A percentile compares a stretch with the other conserved stretches of the same genome.
Conservation (phyloP, 805 yeast genomes). For the Wickerhamomyces mucosus region DNA sequence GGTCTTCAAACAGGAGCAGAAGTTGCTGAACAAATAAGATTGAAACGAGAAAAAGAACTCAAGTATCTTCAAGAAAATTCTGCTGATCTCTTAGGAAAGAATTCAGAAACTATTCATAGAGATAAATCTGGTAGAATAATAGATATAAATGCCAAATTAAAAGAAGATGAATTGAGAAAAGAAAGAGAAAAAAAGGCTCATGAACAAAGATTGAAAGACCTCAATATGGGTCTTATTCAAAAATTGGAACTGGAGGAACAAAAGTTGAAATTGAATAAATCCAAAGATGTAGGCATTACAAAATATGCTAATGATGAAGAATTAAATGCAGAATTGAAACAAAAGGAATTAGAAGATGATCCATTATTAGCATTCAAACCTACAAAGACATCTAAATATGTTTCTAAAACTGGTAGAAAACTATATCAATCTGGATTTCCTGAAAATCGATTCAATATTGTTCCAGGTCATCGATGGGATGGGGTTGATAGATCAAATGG, state of each 20-base stretch:
- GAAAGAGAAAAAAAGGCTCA: constrained; percentile 20
- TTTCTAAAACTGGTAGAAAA: constrained; percentile 38
- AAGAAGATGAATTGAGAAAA: constrained; percentile 20
- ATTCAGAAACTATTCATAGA: constrained; percentile 40
- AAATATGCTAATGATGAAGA: constrained; percentile 30
- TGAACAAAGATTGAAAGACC: constrained; percentile 19
- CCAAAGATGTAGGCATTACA: constrained; percentile 19
- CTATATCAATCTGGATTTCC: constrained; percentile 46
- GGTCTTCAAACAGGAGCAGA: constrained; percentile 41
- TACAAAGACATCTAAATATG: constrained; percentile 10
- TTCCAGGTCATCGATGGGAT: constrained; percentile 85
- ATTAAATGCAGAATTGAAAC: constrained; percentile 25
- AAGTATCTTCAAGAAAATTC: constrained; percentile 9
- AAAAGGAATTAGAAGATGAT: constrained; percentile 42
- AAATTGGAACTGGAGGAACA: constrained; percentile 27
- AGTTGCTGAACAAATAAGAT: constrained; percentile 27
- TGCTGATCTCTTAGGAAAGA: constrained; percentile 6
- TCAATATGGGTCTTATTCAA: constrained; percentile 32
- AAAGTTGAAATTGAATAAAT: constrained; percentile 22
- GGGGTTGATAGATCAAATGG: constrained; percentile 89
- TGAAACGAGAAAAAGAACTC: constrained; percentile 20
- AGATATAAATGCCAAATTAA: constrained; percentile 25
- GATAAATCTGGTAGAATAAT: constrained; percentile 51
- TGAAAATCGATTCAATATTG: constrained; percentile 64
- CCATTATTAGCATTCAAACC: constrained; percentile 46